Evolutionary conservation across 2,329 filamentous ascomycete genomes (phyloP).

Genomic region (Pyrenochaeta sp.): DNA sequence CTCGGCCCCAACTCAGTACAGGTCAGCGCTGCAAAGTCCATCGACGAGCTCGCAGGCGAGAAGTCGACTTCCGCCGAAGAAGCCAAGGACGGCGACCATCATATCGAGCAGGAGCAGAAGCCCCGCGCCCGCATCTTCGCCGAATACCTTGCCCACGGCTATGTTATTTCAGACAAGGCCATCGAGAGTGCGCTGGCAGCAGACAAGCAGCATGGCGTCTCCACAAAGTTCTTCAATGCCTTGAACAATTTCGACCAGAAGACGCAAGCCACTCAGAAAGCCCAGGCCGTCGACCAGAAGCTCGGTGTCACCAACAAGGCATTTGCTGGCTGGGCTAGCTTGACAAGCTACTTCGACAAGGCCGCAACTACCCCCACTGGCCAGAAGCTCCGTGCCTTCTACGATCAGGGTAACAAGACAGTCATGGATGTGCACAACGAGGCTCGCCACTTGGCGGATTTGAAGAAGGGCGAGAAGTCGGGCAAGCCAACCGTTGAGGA

Average conservation of each 20-base stretch:
- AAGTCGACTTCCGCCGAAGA: constrained; percentile 64
- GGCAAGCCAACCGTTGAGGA: constrained; percentile 44
- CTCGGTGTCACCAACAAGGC: constrained; percentile 83
- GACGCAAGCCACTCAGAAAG: constrained; percentile 87
- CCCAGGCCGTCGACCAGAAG: constrained; percentile 81
- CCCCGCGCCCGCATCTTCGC: constrained; percentile 91
- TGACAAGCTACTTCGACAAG: constrained; percentile 94
- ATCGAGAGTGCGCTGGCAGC: constrained; percentile 85
- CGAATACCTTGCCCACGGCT: constrained; percentile 96
- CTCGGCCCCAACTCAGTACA: constrained; percentile 79
- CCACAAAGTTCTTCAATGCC: constrained; percentile 77
- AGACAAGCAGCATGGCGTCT: constrained; percentile 89
- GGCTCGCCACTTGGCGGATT: constrained; percentile 83
- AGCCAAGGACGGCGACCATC: constrained; percentile 63
- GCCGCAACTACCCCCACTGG: constrained; percentile 86
- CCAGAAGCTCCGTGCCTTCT: constrained; percentile 87
- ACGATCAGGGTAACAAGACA: constrained; percentile 83
- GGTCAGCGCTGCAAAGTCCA: constrained; percentile 74
- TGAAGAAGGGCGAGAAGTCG: constrained; percentile 67
- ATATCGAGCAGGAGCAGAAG: constrained; percentile 95
- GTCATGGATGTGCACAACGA: constrained; percentile 93
- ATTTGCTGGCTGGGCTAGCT: constrained; percentile 68
- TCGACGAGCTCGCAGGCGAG: constrained; percentile 68
- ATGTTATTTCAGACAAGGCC: constrained; percentile 78
- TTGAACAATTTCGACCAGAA: constrained; percentile 81